Percentiles rank a stretch among this genome's conserved stretches.
Conservation (phyloP, 768 basidiomycete genomes). For the Panaeolus papilionaceus region DNA sequence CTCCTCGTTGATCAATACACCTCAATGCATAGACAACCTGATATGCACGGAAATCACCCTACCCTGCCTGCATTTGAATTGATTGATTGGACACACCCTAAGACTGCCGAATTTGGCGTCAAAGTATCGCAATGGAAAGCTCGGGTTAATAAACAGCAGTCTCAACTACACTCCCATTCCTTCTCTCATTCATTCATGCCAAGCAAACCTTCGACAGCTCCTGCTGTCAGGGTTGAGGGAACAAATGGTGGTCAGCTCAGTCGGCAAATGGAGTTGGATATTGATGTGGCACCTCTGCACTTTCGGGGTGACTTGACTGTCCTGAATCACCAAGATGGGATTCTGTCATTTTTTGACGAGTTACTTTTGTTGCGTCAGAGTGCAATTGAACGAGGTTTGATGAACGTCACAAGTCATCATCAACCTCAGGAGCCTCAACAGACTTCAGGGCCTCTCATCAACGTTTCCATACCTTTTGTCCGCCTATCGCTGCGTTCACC, state of each 20-base stretch:
- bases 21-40: slow-evolving; percentile 47
- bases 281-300: slow-evolving; percentile 70
- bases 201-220: neutral
- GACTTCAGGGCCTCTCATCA: slow-evolving; percentile 12
- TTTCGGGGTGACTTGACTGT: slow-evolving; percentile 73
- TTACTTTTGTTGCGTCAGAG: slow-evolving; percentile 16
- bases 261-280: slow-evolving; percentile 36
- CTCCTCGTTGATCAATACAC: slow-evolving; percentile 66
- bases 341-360: slow-evolving; percentile 47
- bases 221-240: slow-evolving; percentile 1
- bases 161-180: slow-evolving; percentile 1
- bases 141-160: slow-evolving; percentile 34
- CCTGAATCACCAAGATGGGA: slow-evolving; percentile 43
- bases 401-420: neutral
- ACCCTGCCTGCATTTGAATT: slow-evolving; percentile 62
- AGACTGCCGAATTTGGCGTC: slow-evolving; percentile 46
- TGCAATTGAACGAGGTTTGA: neutral
- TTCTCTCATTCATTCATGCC: slow-evolving; percentile 14
- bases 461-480: slow-evolving; percentile 58
- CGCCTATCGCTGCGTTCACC: slow-evolving; percentile 75
- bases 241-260: neutral
- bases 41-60: slow-evolving; percentile 27
- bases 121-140: slow-evolving; percentile 71
- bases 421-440: neutral
- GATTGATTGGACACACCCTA: slow-evolving; percentile 65